These are phyloP conservation scores for Staphylotrichum longicolle DNA, from an alignment of 495 filamentous ascomycete genomes.

Conservation along the genomic window DNA sequence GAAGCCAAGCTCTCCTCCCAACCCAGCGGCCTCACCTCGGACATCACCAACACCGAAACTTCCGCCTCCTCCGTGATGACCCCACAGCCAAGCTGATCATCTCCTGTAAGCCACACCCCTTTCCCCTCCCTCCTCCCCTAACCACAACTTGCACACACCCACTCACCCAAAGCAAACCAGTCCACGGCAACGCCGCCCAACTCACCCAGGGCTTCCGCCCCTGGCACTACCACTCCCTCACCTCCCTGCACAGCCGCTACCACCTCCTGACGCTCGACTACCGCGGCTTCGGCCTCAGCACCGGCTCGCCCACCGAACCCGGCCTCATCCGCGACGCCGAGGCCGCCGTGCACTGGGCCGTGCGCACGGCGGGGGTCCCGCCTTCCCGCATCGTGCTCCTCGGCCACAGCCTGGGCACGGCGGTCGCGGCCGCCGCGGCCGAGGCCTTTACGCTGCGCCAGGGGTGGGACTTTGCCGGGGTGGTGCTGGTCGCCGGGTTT, in stretches of 20 bases:
- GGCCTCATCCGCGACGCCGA: constrained; percentile 81
- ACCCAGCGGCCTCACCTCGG: constrained; percentile 47
- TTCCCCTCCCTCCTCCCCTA: constrained; percentile 5
- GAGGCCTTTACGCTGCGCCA: constrained; percentile 57
- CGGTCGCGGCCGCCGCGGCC: constrained; percentile 67
- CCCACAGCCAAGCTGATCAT: constrained; percentile 60
- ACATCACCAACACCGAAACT: constrained; percentile 57
- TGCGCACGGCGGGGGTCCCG: constrained; percentile 60
- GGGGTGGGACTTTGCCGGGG: constrained; percentile 59
- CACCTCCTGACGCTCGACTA: constrained; percentile 78
- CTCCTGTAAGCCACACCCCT: constrained; percentile 41
- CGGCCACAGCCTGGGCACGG: constrained; percentile 90
- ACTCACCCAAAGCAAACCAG: constrained; percentile 17
- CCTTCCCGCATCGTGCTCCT: constrained; percentile 71
- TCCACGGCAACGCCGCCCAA: constrained; percentile 61
- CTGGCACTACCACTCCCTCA: constrained; percentile 61
- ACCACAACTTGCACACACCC: not conserved
- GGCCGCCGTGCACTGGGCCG: constrained; percentile 67
- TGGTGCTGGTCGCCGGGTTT: constrained; percentile 79
- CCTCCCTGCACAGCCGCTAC: constrained; percentile 54
- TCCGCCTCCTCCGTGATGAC: constrained; percentile 61
- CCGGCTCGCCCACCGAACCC: constrained; percentile 73
- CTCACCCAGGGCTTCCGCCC: constrained; percentile 62
- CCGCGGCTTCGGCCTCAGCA: constrained; percentile 81
- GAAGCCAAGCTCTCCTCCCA: constrained; percentile 52